Evolutionary conservation across 176 grass and related monocot genomes (phyloP), one percentile per base, ranked within the genome.

Genomic region (Aegilops bicornis): DNA sequence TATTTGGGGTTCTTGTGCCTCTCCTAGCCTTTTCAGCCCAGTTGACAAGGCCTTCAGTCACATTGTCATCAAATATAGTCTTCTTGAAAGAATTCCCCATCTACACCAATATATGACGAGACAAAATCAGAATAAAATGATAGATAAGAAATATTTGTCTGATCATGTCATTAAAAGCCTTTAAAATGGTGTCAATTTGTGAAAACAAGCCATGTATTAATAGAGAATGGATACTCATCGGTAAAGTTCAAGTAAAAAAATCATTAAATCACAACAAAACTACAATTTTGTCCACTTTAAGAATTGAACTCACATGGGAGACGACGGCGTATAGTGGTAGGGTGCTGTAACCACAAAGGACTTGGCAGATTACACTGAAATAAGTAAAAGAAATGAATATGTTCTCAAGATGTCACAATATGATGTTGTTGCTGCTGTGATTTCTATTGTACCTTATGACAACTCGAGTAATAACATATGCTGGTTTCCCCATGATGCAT

Each of bases 11-110:
- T 64, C 39, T 77, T 47, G 78, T 90, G 8, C 48, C 68, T 60
- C 45, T 90, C 56, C 84, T 94, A 10, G 64, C 89, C 12, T 69
- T 58, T 27, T 84, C 40, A 25, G 82, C 93, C 96, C 93, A 95
- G 8, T 42, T 91, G 35, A 74, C n/a, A 35, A 98, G 74, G 33
- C 89, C 81, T 48, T 60, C 64, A 3, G 89, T 40, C 43, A 98
- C 79, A 86, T 88, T 89, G 7, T 95, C 90, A 20, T 98, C 91
- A 19, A 98, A 98, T 42, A 95, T 91, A 0, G 71, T 71, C 69
- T 87, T 98, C 64, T 98, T 98, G 67, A 95, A 98, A 14, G 91
- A 94, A 79, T 69, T 94, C 23, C 96, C 96, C 96, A 98, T 98
- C 96, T 98, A 47, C 56, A 59, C 13, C 1, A 42, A 42, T 37